Base-by-base conservation (phyloP, 2,329 filamentous ascomycete species). In the Penicillium decumbens region DNA sequence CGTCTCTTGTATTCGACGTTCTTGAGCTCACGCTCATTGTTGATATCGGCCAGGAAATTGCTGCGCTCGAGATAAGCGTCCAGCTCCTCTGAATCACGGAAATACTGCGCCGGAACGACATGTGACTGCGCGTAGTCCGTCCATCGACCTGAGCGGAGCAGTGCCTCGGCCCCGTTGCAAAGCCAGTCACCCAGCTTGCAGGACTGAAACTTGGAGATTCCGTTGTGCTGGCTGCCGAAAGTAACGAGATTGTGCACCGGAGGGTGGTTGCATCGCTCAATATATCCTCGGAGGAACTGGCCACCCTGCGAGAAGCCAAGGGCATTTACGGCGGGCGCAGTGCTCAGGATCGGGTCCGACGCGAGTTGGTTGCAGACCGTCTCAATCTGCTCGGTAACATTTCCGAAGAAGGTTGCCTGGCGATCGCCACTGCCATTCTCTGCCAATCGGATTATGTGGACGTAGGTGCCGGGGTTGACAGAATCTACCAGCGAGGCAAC, bases 261-360 rank as follows among this genome's bases (percentile, higher is more conserved):
- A 0, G 89, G 85, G 29, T 62, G 64, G 68, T 90, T 93, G 77
- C 93, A 98, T 38, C 89, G 81, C 77, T 98, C 84, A 56, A 95
- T 77, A 68, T 95, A 91, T 23, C 80, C 93, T 51, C 93, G 84
- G n/a, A 98, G 80, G 75, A 98, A 96, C 69, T 95, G 89, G 1
- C 93, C 93, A 55, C 93, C 93, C 71, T 98, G 93, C 12, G 88
- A 93, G 76, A 98, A 96, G 25, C 93, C 93, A 30, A 98, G 75
- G 29, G 91, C 92, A 71, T 97, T 93, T 65, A 96, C 79, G 55
- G 86, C 89, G 0, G 88, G 87, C 0, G 88, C 88, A 6, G 85
- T 88, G 49, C 85, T 85, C 13, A 96, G 81, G 68, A 95, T 88
- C 1, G 86, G 85, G 66, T 96, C 82, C 0, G 78, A 66, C 50